Evolutionary conservation across 352 stramenopile species (phyloP).

Genomic region (Phytophthora meadii): DNA sequence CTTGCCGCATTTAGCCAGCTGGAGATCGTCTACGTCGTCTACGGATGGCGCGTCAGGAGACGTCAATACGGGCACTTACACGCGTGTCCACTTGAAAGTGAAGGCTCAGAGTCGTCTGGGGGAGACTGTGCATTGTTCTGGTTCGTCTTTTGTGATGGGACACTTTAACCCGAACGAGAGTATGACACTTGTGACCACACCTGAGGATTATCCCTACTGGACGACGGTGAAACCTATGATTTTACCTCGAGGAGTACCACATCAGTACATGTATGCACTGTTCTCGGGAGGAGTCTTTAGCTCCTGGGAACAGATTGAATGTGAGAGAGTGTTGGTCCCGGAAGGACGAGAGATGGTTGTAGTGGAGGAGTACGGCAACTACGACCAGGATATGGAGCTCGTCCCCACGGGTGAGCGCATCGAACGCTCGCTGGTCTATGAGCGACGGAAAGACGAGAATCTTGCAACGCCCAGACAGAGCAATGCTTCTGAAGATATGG

Average conservation of each 20-base stretch:
- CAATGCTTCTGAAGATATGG: slow-evolving; percentile 24
- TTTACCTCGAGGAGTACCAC: slow-evolving; percentile 79
- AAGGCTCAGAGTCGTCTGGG: slow-evolving; percentile 75
- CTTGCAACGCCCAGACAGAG: slow-evolving; percentile 9
- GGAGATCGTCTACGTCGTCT: slow-evolving; percentile 40
- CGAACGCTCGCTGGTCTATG: slow-evolving; percentile 72
- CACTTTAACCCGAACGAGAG: slow-evolving; percentile 90
- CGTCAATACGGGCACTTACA: slow-evolving; percentile 86
- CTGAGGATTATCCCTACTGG: slow-evolving; percentile 97
- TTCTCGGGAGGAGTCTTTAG: slow-evolving; percentile 88
- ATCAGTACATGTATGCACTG: slow-evolving; percentile 93
- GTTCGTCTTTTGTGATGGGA: slow-evolving; percentile 86
- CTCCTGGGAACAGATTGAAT: slow-evolving; percentile 82
- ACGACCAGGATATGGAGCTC: slow-evolving; percentile 68
- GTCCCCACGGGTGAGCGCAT: slow-evolving; percentile 60
- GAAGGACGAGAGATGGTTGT: slow-evolving; percentile 86
- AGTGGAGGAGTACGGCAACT: slow-evolving; percentile 77
- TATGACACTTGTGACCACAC: slow-evolving; percentile 96
- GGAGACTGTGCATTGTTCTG: slow-evolving; percentile 81
- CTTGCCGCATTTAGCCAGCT: slow-evolving; percentile 46
- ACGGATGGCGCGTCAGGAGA: slow-evolving; percentile 49
- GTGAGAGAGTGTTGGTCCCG: slow-evolving; percentile 73
- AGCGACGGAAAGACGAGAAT: slow-evolving; percentile 45
- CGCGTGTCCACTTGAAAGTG: slow-evolving; percentile 77
- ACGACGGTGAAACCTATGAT: slow-evolving; percentile 94